These are phyloP conservation scores for Warburgia ugandensis DNA, from an alignment of 164 flowering plant genomes.

Conservation along the genomic window DNA sequence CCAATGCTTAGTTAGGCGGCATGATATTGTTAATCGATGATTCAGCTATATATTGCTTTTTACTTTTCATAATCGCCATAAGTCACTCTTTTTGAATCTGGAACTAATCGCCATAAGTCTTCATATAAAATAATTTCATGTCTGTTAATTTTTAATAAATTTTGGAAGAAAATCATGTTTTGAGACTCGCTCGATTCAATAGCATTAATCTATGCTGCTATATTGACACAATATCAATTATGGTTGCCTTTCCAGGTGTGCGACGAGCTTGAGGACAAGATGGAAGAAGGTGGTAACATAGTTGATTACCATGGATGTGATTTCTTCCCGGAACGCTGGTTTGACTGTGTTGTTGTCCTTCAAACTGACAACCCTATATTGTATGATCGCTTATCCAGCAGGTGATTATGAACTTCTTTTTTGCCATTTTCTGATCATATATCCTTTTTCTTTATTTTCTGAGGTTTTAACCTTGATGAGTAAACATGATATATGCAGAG, in stretches of 20 bases:
- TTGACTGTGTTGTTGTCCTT: slow-evolving; percentile 86
- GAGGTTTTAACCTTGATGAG: background rate
- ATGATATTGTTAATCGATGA: too few relatives aligned
- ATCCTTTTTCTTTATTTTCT: background rate
- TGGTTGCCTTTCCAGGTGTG: slow-evolving; percentile 57
- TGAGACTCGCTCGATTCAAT: too few relatives aligned
- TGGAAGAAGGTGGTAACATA: slow-evolving; percentile 90
- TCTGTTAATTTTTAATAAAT: too few relatives aligned
- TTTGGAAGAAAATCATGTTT: too few relatives aligned
- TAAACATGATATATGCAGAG: slow-evolving; percentile 34
- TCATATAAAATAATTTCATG: too few relatives aligned
- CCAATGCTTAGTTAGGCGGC: too few relatives aligned
- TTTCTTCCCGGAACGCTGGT: slow-evolving; percentile 97
- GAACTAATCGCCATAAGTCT: too few relatives aligned
- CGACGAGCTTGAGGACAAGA: slow-evolving; percentile 85
- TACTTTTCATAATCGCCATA: too few relatives aligned
- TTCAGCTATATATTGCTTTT: too few relatives aligned
- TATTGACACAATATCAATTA: too few relatives aligned
- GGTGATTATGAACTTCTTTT: slow-evolving; percentile 26
- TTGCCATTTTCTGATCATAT: background rate
- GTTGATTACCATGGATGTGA: slow-evolving; percentile 97
- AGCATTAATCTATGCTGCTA: too few relatives aligned
- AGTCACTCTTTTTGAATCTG: too few relatives aligned
- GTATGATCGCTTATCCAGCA: slow-evolving; percentile 68
- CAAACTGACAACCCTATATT: slow-evolving; percentile 76